Percentiles rank a stretch among this genome's conserved stretches.
Evolutionary conservation across 2,329 filamentous ascomycete species (phyloP).

Genomic region (Fusarium sp.): DNA sequence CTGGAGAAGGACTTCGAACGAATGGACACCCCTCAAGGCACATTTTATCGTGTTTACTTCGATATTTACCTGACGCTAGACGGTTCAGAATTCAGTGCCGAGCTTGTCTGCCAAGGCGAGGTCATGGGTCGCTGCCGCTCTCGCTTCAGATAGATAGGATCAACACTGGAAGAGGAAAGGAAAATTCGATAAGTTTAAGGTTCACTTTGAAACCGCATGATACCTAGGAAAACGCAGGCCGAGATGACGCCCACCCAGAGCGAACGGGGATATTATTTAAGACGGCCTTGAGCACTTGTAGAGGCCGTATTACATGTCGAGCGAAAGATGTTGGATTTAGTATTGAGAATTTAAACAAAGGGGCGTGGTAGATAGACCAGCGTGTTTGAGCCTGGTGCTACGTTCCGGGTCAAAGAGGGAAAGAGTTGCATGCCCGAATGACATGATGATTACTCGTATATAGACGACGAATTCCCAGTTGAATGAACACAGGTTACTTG

Average conservation of each 20-base stretch:
- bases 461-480: constrained; percentile 35
- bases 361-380: constrained; percentile 27
- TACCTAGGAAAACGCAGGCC: constrained; percentile 42
- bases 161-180: constrained; percentile 20
- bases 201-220: constrained; percentile 44
- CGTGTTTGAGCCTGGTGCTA: constrained; percentile 31
- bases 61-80: constrained; percentile 92
- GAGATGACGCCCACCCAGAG: constrained; percentile 16
- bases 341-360: constrained; percentile 32
- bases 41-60: constrained; percentile 87
- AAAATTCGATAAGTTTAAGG: constrained; percentile 42
- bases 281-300: constrained; percentile 19
- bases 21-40: constrained; percentile 98
- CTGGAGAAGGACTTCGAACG: constrained; percentile 99
- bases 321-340: constrained; percentile 41
- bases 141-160: constrained; percentile 73
- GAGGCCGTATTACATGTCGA: constrained; percentile 29
- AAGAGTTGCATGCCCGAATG: constrained; percentile 39
- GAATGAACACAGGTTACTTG: constrained; percentile 11
- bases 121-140: constrained; percentile 98
- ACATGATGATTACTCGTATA: constrained; percentile 40
- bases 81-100: constrained; percentile 96
- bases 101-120: constrained; percentile 98
- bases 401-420: constrained; percentile 27
- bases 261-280: constrained; percentile 19